Conservation (phyloP, 192 early-diverging fungal genomes). For the Coemansia furcata region DNA sequence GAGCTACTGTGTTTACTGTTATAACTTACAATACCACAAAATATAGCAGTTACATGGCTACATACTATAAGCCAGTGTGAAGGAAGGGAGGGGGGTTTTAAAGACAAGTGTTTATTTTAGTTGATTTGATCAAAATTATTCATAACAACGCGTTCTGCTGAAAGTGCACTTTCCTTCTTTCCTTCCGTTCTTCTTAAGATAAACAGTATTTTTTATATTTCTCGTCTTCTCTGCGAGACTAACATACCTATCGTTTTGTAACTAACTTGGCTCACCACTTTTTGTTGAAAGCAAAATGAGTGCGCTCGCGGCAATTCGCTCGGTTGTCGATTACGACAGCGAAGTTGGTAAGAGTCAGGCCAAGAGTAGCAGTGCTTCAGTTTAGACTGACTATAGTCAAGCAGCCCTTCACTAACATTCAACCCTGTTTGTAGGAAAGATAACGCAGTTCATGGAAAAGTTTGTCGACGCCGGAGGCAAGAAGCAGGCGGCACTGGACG, state of each 20-base stretch:
- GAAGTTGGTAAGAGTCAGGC: constrained; percentile 31
- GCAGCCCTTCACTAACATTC: background rate
- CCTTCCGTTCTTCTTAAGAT: background rate
- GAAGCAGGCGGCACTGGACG: constrained; percentile 14
- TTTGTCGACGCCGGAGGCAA: constrained; percentile 30
- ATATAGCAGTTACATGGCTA: background rate
- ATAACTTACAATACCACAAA: background rate
- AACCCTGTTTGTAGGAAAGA: constrained; percentile 12
- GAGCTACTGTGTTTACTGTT: background rate
- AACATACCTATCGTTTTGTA: no score
- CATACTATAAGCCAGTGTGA: background rate
- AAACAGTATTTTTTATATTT: background rate
- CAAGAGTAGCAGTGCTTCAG: background rate
- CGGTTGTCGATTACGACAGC: constrained; percentile 42
- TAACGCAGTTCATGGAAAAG: constrained; percentile 39
- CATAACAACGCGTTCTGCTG: background rate
- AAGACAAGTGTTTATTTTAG: background rate
- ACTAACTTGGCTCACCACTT: background rate
- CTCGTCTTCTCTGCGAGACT: background rate
- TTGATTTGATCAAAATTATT: background rate
- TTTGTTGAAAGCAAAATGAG: constrained; percentile 24
- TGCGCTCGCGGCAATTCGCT: constrained; percentile 44
- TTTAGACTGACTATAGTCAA: background rate
- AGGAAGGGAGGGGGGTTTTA: background rate
- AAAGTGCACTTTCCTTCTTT: background rate